A percentile compares a stretch with the other conserved stretches of the same genome.
Evolutionary conservation across 306 rosid species (phyloP).

Genomic region (Trifolium subterraneum): DNA sequence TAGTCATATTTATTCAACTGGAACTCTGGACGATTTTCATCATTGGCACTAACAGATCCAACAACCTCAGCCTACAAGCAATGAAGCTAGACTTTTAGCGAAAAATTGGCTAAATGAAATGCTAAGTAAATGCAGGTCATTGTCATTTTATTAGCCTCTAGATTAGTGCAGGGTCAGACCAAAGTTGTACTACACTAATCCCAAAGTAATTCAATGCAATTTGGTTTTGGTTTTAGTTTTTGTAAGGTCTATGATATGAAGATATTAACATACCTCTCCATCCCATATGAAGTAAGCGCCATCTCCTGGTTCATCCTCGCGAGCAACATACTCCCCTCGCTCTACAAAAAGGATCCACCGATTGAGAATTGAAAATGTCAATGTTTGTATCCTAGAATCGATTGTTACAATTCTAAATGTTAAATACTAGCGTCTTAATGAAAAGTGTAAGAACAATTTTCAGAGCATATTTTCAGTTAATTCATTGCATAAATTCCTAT

Average conservation of each 20-base stretch:
- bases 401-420: constrained; percentile 12
- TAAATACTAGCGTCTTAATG: background rate
- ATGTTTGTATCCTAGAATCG: constrained; percentile 14
- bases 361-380: constrained; percentile 28
- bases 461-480: background rate
- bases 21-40: constrained; percentile 71
- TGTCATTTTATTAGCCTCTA: constrained; percentile 17
- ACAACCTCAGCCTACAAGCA: constrained; percentile 79
- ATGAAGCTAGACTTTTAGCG: background rate
- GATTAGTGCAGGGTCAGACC: background rate
- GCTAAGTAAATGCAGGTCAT: background rate
- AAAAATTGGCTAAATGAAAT: background rate
- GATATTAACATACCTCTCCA: constrained; percentile 73
- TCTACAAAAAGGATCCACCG: constrained; percentile 51
- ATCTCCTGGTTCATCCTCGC: constrained; percentile 76
- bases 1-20: constrained; percentile 73
- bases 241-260: constrained; percentile 6
- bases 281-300: constrained; percentile 88
- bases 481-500: constrained; percentile 20
- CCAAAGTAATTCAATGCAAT: constrained; percentile 34
- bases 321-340: constrained; percentile 68
- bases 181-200: constrained; percentile 27
- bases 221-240: background rate
- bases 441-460: background rate
- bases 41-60: constrained; percentile 60